phyloP scores from a whole-genome alignment of 805 yeast genomes.

The Ascoidea asiatica region DNA sequence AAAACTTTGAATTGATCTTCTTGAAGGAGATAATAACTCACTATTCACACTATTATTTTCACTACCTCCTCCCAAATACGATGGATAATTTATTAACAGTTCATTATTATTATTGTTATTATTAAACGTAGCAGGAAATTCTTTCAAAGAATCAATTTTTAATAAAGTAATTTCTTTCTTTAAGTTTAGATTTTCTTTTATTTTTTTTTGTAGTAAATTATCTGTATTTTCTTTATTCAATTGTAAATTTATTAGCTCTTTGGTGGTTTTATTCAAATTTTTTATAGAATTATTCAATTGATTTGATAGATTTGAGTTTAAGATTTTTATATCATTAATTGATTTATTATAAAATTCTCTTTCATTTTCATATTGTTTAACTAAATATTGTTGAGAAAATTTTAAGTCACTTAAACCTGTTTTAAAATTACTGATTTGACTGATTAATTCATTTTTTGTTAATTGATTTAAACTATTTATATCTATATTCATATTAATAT shows the following conservation, averaged over 20 bases:
- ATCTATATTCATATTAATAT: not conserved
- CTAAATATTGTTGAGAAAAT: constrained; percentile 30
- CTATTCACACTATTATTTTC: not conserved
- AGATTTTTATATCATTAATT: constrained; percentile 27
- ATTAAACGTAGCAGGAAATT: constrained; percentile 18
- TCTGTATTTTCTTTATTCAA: constrained; percentile 5
- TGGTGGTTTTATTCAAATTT: constrained; percentile 9
- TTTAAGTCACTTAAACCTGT: constrained; percentile 31
- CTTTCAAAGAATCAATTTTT: constrained; percentile 20
- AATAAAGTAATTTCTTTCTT: constrained; percentile 24
- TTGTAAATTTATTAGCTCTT: constrained; percentile 7
- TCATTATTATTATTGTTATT: constrained; percentile 1
- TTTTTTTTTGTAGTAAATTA: constrained; percentile 15
- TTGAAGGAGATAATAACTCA: not conserved
- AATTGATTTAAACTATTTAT: constrained; percentile 1
- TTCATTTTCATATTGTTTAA: constrained; percentile 31
- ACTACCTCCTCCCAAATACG: not conserved
- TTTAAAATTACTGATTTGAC: constrained; percentile 20
- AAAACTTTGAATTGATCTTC: not conserved
- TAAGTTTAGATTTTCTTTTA: constrained; percentile 24
- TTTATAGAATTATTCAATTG: constrained; percentile 14
- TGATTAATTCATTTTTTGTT: not conserved
- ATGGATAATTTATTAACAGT: not conserved
- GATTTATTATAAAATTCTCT: constrained; percentile 26
- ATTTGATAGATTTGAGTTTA: constrained; percentile 21